These are phyloP conservation scores for Conticribra guillardii DNA, from an alignment of 108 stramenopile species.

Conservation along the genomic window DNA sequence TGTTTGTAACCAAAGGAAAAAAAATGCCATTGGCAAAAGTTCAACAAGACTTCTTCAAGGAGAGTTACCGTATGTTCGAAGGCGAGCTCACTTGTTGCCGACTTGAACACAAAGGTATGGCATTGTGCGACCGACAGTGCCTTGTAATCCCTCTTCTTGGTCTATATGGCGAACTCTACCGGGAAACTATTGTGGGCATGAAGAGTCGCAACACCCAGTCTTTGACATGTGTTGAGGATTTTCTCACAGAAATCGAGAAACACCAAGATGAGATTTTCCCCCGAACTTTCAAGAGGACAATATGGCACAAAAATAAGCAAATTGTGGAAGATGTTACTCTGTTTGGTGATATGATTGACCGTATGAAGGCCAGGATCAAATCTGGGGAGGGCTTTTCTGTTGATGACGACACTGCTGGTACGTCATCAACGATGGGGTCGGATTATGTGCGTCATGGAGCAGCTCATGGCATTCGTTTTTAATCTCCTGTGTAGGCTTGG, in stretches of 20 bases:
- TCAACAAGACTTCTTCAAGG: constrained; percentile 20
- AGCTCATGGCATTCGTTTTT: constrained; percentile 14
- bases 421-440: constrained; percentile 19
- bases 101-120: constrained; percentile 44
- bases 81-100: constrained; percentile 51
- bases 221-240: constrained; percentile 30
- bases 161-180: constrained; percentile 40
- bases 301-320: constrained; percentile 47
- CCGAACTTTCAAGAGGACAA: constrained; percentile 32
- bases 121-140: constrained; percentile 42
- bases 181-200: constrained; percentile 25
- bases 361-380: constrained; percentile 41
- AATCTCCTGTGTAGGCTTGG: no score
- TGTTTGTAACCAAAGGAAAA: constrained; percentile 29
- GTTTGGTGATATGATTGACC: constrained; percentile 49
- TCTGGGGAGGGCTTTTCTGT: constrained; percentile 31
- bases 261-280: constrained; percentile 44
- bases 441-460: constrained; percentile 43
- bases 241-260: constrained; percentile 39
- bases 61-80: constrained; percentile 32
- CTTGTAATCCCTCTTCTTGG: constrained; percentile 49
- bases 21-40: constrained; percentile 4
- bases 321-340: constrained; percentile 32
- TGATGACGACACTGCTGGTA: constrained; percentile 29
- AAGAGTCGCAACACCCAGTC: constrained; percentile 31